phyloP scores from a whole-genome alignment of 148 eudicot species.

The Dysphania ambrosioides region DNA sequence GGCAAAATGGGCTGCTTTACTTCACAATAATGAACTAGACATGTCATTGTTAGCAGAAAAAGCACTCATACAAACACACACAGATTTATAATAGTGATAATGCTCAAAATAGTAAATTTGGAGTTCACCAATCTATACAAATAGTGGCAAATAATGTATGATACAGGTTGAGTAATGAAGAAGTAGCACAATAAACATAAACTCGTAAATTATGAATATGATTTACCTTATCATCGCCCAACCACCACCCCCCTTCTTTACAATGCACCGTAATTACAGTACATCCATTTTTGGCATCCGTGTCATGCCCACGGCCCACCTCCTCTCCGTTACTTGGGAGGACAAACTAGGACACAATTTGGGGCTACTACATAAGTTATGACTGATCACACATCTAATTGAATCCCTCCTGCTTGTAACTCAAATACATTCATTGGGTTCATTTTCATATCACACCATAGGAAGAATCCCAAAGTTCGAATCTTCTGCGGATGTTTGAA shows the following conservation, averaged over 20 bases:
- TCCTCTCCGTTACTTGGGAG: not conserved
- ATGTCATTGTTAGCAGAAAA: too few relatives aligned
- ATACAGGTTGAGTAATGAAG: not conserved
- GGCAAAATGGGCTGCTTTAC: not conserved
- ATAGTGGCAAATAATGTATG: not conserved
- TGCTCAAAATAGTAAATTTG: not conserved
- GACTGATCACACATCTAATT: not conserved
- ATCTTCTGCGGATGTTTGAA: not conserved
- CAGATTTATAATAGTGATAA: not conserved
- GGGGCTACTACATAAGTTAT: not conserved
- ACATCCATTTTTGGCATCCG: not conserved
- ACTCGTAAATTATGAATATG: not conserved
- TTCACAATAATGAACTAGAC: too few relatives aligned
- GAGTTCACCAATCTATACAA: not conserved
- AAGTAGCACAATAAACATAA: not conserved
- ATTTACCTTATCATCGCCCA: not conserved
- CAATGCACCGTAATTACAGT: not conserved
- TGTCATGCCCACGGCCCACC: not conserved
- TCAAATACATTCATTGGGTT: not conserved
- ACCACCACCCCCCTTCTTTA: not conserved
- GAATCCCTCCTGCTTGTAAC: not conserved
- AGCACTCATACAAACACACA: not conserved
- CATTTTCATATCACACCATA: not conserved
- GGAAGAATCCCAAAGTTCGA: constrained; percentile 21
- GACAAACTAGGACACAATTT: not conserved